A percentile compares a stretch with the other conserved stretches of the same genome.
These are phyloP conservation scores for Tarenaya hassleriana DNA, from an alignment of 345 rosid species.

Conservation along the genomic window DNA sequence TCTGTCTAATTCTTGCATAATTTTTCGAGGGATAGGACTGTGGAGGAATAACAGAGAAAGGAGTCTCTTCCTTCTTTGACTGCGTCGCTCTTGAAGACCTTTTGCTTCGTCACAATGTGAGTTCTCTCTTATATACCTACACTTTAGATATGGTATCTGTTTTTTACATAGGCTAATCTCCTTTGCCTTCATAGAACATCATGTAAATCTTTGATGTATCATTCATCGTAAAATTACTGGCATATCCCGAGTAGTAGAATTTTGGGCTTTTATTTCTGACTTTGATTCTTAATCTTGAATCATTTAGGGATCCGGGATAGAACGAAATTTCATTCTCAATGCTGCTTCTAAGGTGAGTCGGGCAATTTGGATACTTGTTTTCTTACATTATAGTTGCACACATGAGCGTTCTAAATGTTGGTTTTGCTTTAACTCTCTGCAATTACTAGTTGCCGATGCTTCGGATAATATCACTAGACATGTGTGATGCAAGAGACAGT, in stretches of 20 bases:
- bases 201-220: neutral
- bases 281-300: neutral
- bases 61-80: slow-evolving; percentile 47
- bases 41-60: slow-evolving; percentile 52
- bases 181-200: neutral
- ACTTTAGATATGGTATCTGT: neutral
- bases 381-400: neutral
- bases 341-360: slow-evolving; percentile 51
- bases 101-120: slow-evolving; percentile 71
- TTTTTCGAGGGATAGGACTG: slow-evolving; percentile 46
- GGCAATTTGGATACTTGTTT: neutral
- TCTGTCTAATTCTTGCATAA: slow-evolving; percentile 1
- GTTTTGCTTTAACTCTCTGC: neutral
- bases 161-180: no score
- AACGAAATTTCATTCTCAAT: slow-evolving; percentile 47
- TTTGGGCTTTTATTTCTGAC: neutral
- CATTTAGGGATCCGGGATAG: slow-evolving; percentile 58
- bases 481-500: slow-evolving; percentile 69
- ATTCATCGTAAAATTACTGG: neutral
- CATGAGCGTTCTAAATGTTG: neutral
- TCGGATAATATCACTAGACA: slow-evolving; percentile 51
- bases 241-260: neutral
- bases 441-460: slow-evolving; percentile 59
- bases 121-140: slow-evolving; percentile 19
- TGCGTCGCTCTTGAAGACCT: slow-evolving; percentile 70